Conservation (phyloP, 352 stramenopile genomes). For the Pythium volutum region DNA sequence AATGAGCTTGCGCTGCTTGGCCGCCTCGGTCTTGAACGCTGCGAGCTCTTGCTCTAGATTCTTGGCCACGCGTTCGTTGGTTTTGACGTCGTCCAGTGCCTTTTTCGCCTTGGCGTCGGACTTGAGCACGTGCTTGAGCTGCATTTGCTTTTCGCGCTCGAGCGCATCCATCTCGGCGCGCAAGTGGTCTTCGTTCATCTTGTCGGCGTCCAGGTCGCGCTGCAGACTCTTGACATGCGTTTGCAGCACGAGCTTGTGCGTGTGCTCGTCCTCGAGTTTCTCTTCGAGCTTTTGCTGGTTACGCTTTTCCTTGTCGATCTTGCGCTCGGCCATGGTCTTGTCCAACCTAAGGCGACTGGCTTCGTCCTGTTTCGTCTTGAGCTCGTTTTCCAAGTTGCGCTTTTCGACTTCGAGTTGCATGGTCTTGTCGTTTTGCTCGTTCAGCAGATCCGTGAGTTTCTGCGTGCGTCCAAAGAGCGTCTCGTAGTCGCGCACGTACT, state of each 20-base stretch:
- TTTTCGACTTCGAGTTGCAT: conserved; percentile 81
- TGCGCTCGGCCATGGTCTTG: conserved; percentile 89
- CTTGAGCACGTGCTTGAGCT: conserved; percentile 79
- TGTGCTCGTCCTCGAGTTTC: conserved; percentile 90
- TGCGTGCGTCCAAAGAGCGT: conserved; percentile 87
- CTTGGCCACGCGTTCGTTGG: conserved; percentile 90
- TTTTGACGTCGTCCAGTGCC: conserved; percentile 88
- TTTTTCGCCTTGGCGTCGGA: conserved; percentile 85
- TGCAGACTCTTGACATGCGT: conserved; percentile 83
- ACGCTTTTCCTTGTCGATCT: conserved; percentile 85
- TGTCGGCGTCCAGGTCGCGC: conserved; percentile 75
- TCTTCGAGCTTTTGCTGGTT: conserved; percentile 88
- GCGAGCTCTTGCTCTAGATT: conserved; percentile 82
- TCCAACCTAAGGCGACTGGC: conserved; percentile 83
- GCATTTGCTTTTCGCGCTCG: conserved; percentile 86
- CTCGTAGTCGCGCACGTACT: conserved; percentile 93
- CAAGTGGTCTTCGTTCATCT: conserved; percentile 70
- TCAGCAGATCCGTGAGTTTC: conserved; percentile 91
- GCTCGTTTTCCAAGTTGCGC: conserved; percentile 77
- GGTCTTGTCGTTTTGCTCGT: conserved; percentile 89
- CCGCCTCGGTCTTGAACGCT: conserved; percentile 79
- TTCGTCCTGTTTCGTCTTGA: conserved; percentile 85
- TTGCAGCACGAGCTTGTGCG: conserved; percentile 75
- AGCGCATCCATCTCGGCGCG: conserved; percentile 76
- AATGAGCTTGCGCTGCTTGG: conserved; percentile 74